Evolutionary conservation across 257 asterid species (phyloP).

Genomic region (Solanum virginianum): DNA sequence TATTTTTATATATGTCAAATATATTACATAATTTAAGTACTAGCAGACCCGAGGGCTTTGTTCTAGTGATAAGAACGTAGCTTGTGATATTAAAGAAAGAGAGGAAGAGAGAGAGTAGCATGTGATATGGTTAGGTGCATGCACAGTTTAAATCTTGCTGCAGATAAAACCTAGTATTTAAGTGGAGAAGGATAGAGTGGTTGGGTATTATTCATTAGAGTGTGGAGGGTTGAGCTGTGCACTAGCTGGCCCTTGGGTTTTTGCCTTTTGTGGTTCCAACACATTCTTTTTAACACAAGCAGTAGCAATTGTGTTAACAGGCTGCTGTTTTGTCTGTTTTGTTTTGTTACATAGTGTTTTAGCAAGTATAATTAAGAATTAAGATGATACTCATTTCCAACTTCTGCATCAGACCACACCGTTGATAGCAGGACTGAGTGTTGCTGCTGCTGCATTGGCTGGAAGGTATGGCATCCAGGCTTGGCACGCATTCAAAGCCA

Average conservation of each 20-base stretch:
- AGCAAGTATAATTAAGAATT: background rate
- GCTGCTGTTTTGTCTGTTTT: background rate
- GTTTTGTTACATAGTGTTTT: background rate
- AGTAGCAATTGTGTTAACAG: background rate
- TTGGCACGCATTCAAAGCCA: slow-evolving; percentile 80
- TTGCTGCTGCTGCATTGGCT: slow-evolving; percentile 80
- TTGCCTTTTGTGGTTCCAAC: background rate
- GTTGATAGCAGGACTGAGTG: slow-evolving; percentile 53
- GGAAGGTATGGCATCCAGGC: slow-evolving; percentile 73
- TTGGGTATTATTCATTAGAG: background rate
- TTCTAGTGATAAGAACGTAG: background rate
- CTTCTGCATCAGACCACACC: slow-evolving; percentile 42
- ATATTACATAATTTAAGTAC: background rate
- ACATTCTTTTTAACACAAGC: background rate
- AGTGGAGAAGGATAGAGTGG: background rate
- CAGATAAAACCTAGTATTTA: background rate
- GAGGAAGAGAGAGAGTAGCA: background rate
- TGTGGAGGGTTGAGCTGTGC: background rate
- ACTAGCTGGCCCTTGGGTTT: background rate
- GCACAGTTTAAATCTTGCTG: background rate
- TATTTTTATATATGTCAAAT: background rate
- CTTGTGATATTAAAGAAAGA: background rate
- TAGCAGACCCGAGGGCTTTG: background rate
- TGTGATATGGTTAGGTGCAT: background rate
- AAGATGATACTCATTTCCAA: background rate